These are phyloP conservation scores for Fusarium pininemorale DNA, from an alignment of 2,329 filamentous ascomycete genomes.

Conservation along the genomic window DNA sequence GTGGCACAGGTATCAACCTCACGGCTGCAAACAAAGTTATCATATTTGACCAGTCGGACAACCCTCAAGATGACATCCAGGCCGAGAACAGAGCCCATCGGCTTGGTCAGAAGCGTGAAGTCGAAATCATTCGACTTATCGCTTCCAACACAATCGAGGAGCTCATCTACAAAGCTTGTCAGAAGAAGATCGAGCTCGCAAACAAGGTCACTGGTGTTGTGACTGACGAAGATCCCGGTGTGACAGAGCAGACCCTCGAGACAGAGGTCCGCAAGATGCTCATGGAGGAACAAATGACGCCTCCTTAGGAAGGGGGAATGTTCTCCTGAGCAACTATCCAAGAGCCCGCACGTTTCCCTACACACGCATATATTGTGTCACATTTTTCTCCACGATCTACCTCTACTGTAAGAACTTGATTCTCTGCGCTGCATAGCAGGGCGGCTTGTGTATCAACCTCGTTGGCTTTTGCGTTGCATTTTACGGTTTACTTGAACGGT, in stretches of 20 bases:
- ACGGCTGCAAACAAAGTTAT: conserved; percentile 97
- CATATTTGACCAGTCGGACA: conserved; percentile 97
- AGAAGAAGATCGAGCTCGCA: conserved; percentile 92
- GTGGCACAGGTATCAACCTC: conserved; percentile 96
- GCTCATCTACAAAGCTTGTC: conserved; percentile 88
- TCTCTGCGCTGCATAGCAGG: conserved; percentile 27
- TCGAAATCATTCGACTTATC: conserved; percentile 89
- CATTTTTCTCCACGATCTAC: not conserved
- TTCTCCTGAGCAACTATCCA: conserved; percentile 3
- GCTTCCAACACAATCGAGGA: conserved; percentile 88
- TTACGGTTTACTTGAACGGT: not conserved
- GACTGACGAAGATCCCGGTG: conserved; percentile 43
- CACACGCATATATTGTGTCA: not conserved
- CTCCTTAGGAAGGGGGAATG: conserved; percentile 45
- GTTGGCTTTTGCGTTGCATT: conserved; percentile 15
- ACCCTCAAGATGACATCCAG: conserved; percentile 97
- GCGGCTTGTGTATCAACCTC: conserved; percentile 19
- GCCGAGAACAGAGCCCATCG: conserved; percentile 97
- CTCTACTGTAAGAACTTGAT: conserved; percentile 3
- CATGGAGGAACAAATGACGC: conserved; percentile 52
- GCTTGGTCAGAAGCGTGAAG: conserved; percentile 88
- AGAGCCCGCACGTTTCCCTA: not conserved
- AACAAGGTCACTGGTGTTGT: conserved; percentile 60
- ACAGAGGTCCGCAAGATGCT: conserved; percentile 57
- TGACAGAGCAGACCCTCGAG: conserved; percentile 51